Evolutionary conservation across 768 basidiomycete species (phyloP).

Genomic region (Kockovaella imperatae): DNA sequence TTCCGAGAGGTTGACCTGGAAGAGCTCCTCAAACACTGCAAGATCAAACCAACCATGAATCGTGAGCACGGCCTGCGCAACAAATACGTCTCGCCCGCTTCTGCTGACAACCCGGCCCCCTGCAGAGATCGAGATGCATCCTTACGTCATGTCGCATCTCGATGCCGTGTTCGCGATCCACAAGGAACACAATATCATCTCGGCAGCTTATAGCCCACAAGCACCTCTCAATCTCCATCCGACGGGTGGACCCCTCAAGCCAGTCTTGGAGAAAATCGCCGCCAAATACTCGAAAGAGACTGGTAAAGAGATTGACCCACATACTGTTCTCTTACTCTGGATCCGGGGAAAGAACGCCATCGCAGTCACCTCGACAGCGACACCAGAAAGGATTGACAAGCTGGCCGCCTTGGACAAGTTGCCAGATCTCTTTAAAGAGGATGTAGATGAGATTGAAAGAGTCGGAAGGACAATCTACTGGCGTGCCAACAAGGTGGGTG

Average conservation of each 20-base stretch:
- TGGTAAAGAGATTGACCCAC: slow-evolving; percentile 21
- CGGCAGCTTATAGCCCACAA: slow-evolving; percentile 35
- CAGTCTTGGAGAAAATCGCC: slow-evolving; percentile 35
- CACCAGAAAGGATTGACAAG: slow-evolving; percentile 29
- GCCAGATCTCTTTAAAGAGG: slow-evolving; percentile 31
- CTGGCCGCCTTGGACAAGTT: slow-evolving; percentile 21
- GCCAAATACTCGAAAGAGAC: slow-evolving; percentile 9
- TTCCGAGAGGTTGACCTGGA: slow-evolving; percentile 39
- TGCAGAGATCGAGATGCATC: slow-evolving; percentile 39
- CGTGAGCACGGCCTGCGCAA: slow-evolving; percentile 19
- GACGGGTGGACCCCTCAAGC: slow-evolving; percentile 30
- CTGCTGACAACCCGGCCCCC: too few relatives aligned
- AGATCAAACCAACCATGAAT: slow-evolving; percentile 41
- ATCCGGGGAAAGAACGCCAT: slow-evolving; percentile 30
- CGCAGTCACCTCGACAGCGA: slow-evolving; percentile 30
- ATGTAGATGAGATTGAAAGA: slow-evolving; percentile 43
- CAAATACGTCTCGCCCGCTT: too few relatives aligned
- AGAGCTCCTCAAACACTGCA: slow-evolving; percentile 25
- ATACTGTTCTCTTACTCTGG: slow-evolving; percentile 33
- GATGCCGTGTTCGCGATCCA: slow-evolving; percentile 30
- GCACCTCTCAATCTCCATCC: slow-evolving; percentile 33
- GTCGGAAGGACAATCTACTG: slow-evolving; percentile 39
- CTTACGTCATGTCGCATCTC: slow-evolving; percentile 35
- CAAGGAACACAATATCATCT: slow-evolving; percentile 31
- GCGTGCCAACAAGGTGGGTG: slow-evolving; percentile 31